Percentiles rank a stretch among this genome's conserved stretches.
Conservation (phyloP, 495 filamentous ascomycete species). For the Hyphodiscus hymeniophilus region DNA sequence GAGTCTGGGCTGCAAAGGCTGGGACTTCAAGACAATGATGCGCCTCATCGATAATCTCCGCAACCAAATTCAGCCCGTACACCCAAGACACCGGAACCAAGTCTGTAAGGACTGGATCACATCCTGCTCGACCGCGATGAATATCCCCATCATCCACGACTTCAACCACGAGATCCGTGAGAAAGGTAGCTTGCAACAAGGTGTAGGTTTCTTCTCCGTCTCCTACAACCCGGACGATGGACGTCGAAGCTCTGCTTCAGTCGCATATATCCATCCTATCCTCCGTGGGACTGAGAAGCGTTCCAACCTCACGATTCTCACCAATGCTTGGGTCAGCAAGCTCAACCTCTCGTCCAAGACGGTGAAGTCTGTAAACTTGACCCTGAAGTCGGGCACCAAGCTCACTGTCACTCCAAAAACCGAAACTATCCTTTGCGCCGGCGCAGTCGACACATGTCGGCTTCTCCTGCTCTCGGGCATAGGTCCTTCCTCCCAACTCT, state of each 20-base stretch:
- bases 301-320: conserved; percentile 70
- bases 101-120: conserved; percentile 77
- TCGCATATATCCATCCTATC: conserved; percentile 84
- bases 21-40: conserved; percentile 72
- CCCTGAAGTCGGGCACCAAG: conserved; percentile 54
- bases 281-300: conserved; percentile 66
- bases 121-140: conserved; percentile 60
- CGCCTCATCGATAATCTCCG: conserved; percentile 65
- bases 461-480: conserved; percentile 67
- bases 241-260: conserved; percentile 67
- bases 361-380: conserved; percentile 59
- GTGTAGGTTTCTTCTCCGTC: conserved; percentile 78
- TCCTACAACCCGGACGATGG: conserved; percentile 78
- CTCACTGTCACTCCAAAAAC: conserved; percentile 50
- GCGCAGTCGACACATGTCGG: conserved; percentile 45
- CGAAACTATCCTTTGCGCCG: conserved; percentile 72
- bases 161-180: conserved; percentile 71
- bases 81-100: conserved; percentile 69
- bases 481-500: conserved; percentile 58
- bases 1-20: conserved; percentile 61
- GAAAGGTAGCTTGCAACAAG: conserved; percentile 57
- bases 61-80: conserved; percentile 74
- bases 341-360: conserved; percentile 55
- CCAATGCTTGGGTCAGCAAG: conserved; percentile 70
- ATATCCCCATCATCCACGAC: conserved; percentile 69